Base-by-base conservation (phyloP, 75 land plant genomes). In the Pseudotsuga menziesii region DNA sequence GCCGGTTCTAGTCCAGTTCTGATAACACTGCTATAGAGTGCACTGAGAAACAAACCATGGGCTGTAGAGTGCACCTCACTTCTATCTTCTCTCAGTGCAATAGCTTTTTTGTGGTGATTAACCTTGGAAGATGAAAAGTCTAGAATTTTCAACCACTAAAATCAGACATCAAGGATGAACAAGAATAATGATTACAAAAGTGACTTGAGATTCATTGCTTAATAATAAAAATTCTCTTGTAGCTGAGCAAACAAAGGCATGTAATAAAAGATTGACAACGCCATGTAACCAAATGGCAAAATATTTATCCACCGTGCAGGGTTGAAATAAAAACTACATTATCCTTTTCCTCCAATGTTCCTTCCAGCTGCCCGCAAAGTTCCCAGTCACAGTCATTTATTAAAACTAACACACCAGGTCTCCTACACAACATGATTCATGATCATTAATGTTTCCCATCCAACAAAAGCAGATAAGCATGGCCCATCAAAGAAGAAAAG, bases 341-440 rank as follows among this genome's bases (percentile, higher is more conserved):
- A 79, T 96, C 98, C 41, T 96, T 96, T 57, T 96, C 97, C 80
- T 94, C 94, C 52, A 96, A 57, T 15, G 77, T 81, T 27, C 88
- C 85, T 57, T 96, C 92, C 25, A 94, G 86, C 77, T 82, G 89
- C 1, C 94, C 98, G 77, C 89, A 88, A 26, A 96, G 88, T 80
- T 96, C 98, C 98, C 98, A 96, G 67, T 96, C 98, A 78, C 91
- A 94, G 81, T 96, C 98, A 79, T 96, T 96, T 27, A 96, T 83
- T 73, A 96, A 85, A 58, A 96, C 98, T 5, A 96, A 80, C 58
- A 96, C 94, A 27, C 98, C 98, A 26, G 98, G 98, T 74, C 98
- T 90, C 82, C 98, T 96, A 94, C 80, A 80, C 36, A 57, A 77
- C 22, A 63, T 66, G 56, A 12, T 39, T 62, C 75, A 61, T 29